A percentile compares a stretch with the other conserved stretches of the same genome.
These are phyloP conservation scores for Lachnellula cervina DNA, from an alignment of 2,329 filamentous ascomycete species.

Conservation along the genomic window DNA sequence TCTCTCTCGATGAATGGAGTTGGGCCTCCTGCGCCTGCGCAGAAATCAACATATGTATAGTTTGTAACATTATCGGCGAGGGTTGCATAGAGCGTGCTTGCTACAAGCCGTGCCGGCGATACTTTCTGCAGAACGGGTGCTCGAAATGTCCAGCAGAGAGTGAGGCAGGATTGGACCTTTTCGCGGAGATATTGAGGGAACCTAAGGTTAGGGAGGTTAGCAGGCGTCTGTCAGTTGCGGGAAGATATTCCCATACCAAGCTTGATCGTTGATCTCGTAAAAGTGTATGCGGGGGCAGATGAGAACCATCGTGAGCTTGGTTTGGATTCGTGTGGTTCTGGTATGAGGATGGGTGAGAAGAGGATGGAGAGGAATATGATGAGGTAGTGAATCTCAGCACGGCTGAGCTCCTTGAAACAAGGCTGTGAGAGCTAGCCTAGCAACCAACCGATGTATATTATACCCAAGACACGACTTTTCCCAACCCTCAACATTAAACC, in stretches of 20 bases:
- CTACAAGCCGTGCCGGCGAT: slow-evolving; percentile 58
- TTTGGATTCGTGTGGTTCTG: background rate
- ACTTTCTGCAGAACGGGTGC: slow-evolving; percentile 52
- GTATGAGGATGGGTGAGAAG: background rate
- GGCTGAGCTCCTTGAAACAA: slow-evolving; percentile 17
- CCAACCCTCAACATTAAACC: background rate
- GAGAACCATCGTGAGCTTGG: slow-evolving; percentile 39
- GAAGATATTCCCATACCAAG: slow-evolving; percentile 45
- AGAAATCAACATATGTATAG: slow-evolving; percentile 70
- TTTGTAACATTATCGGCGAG: slow-evolving; percentile 43
- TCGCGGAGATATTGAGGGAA: slow-evolving; percentile 61
- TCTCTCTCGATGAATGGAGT: slow-evolving; percentile 59
- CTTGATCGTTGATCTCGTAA: slow-evolving; percentile 63
- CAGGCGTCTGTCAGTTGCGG: background rate
- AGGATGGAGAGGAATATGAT: background rate
- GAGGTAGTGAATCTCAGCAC: background rate
- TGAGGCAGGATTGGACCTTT: slow-evolving; percentile 60
- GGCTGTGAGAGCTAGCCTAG: slow-evolving; percentile 6
- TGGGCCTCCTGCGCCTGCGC: slow-evolving; percentile 68
- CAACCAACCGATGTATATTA: background rate
- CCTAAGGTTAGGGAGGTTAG: slow-evolving; percentile 37
- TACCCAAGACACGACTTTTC: background rate
- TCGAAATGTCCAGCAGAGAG: slow-evolving; percentile 56
- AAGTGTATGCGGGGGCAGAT: slow-evolving; percentile 56
- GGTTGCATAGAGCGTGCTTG: slow-evolving; percentile 48